These are phyloP conservation scores for Erythrophleum ivorense DNA, from an alignment of 331 rosid genomes.

Conservation along the genomic window DNA sequence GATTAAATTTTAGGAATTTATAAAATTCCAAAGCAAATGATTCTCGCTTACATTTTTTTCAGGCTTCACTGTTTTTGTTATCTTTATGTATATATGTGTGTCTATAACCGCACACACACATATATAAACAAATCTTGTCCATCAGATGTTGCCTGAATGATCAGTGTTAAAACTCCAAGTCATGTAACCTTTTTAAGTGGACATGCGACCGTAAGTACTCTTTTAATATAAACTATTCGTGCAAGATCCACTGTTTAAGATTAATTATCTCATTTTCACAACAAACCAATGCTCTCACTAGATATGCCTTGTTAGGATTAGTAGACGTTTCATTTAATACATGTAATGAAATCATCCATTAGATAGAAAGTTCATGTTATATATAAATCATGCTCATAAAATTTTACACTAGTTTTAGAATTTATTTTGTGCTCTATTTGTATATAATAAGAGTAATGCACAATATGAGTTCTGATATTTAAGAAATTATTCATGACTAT, in stretches of 20 bases:
- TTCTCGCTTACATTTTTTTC: conserved; percentile 12
- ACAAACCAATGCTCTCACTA: neutral
- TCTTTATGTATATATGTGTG: conserved; percentile 7
- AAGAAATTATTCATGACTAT: neutral
- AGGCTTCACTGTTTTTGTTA: conserved; percentile 12
- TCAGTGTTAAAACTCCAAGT: neutral
- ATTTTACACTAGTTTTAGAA: neutral
- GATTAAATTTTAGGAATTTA: conserved; percentile 11
- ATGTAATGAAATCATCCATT: neutral
- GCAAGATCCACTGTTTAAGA: neutral
- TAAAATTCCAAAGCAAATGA: conserved; percentile 19
- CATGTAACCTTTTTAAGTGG: neutral
- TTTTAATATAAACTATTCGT: neutral
- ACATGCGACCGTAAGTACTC: neutral
- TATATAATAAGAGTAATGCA: neutral
- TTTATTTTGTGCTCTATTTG: neutral
- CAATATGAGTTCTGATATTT: neutral
- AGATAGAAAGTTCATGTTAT: neutral
- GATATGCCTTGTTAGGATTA: neutral
- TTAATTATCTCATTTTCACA: neutral
- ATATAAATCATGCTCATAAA: neutral
- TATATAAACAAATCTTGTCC: neutral
- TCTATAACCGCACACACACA: neutral
- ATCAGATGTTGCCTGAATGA: conserved; percentile 1
- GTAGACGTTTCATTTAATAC: neutral